phyloP scores from a whole-genome alignment of 2,329 filamentous ascomycete species.

The Fusarium penzigii region DNA sequence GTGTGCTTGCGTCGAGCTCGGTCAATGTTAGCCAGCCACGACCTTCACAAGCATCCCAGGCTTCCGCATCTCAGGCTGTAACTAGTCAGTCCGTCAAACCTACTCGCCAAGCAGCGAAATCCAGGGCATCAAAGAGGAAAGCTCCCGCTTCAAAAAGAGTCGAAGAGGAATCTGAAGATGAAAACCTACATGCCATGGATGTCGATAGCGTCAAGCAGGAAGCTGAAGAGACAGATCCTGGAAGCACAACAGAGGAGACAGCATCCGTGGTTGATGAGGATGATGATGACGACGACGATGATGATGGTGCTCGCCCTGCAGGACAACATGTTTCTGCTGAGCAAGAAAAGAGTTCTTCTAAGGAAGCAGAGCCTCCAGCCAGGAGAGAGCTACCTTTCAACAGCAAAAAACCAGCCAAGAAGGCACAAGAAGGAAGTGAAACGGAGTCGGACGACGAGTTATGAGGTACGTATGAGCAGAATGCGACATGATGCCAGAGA shows the following conservation, averaged over 20 bases:
- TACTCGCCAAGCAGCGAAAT: conserved; percentile 33
- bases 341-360: background rate
- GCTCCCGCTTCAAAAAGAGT: conserved; percentile 38
- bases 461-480: conserved; percentile 32
- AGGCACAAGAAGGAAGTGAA: conserved; percentile 41
- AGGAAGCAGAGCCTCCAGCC: conserved; percentile 34
- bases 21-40: conserved; percentile 37
- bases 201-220: conserved; percentile 41
- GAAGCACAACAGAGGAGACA: conserved; percentile 42
- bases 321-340: background rate
- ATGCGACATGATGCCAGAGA: background rate
- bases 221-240: conserved; percentile 43
- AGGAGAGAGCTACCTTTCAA: conserved; percentile 48
- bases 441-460: conserved; percentile 60
- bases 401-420: conserved; percentile 34
- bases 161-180: conserved; percentile 46
- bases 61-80: conserved; percentile 4
- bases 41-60: conserved; percentile 30
- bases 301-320: conserved; percentile 4
- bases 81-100: conserved; percentile 22
- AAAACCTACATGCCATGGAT: conserved; percentile 50
- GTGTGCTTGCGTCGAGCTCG: conserved; percentile 53
- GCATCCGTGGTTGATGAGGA: conserved; percentile 46
- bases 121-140: conserved; percentile 54
- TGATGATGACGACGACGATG: conserved; percentile 32